A percentile compares a stretch with the other conserved stretches of the same genome.
These are phyloP conservation scores for Barnettozyma siamensis DNA, from an alignment of 805 yeast species.

Conservation along the genomic window DNA sequence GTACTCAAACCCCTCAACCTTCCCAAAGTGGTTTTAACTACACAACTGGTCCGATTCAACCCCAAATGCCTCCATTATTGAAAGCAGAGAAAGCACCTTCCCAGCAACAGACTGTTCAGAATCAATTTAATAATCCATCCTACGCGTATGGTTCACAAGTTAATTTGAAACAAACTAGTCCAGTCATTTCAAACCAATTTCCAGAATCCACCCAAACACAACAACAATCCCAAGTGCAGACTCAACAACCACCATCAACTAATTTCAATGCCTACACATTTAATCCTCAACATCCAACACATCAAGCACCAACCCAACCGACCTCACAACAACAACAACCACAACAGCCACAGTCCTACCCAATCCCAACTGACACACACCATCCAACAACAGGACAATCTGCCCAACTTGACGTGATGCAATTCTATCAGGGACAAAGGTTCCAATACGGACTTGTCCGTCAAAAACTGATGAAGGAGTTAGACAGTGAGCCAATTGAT, in stretches of 20 bases:
- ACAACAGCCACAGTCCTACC: background rate
- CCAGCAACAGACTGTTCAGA: background rate
- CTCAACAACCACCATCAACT: slow-evolving; percentile 2
- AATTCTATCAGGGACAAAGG: slow-evolving; percentile 18
- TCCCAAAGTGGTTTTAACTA: slow-evolving; percentile 4
- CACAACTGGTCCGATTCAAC: slow-evolving; percentile 1
- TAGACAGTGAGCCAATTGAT: slow-evolving; percentile 13
- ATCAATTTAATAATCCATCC: slow-evolving; percentile 1
- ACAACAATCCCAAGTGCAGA: slow-evolving; percentile 3
- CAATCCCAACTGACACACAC: background rate
- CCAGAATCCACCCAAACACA: background rate
- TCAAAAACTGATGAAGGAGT: slow-evolving; percentile 14
- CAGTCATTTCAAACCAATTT: background rate
- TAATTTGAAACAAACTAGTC: slow-evolving; percentile 2
- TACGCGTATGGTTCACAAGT: slow-evolving; percentile 6
- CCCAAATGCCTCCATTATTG: slow-evolving; percentile 3
- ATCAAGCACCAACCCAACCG: background rate
- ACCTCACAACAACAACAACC: slow-evolving; percentile 1
- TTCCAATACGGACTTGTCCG: slow-evolving; percentile 19
- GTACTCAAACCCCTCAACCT: slow-evolving; percentile 9
- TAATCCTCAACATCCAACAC: background rate
- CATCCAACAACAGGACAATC: background rate
- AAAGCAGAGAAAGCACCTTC: slow-evolving; percentile 2
- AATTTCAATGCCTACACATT: background rate
- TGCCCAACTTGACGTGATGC: slow-evolving; percentile 5